These are phyloP conservation scores for Carex sylvatica DNA, from an alignment of 202 grass and related monocot genomes.

Conservation along the genomic window DNA sequence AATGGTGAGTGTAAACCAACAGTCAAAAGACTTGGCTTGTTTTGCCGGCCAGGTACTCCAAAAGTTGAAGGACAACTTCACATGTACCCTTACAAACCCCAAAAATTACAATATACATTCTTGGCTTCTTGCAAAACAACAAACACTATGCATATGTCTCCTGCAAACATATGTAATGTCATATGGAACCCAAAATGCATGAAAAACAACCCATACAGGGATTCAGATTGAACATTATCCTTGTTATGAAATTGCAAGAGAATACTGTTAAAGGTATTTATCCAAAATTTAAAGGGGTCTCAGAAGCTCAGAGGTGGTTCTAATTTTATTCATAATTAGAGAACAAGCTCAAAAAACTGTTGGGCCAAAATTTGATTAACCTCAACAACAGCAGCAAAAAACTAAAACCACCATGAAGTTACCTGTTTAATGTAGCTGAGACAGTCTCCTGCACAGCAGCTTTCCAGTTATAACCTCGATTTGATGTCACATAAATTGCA, in stretches of 20 bases:
- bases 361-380: not conserved
- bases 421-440: constrained; percentile 94
- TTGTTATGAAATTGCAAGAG: not conserved
- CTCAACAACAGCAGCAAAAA: not conserved
- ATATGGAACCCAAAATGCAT: not conserved
- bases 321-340: not conserved
- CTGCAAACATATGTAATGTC: not conserved
- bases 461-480: constrained; percentile 98
- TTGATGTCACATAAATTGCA: constrained; percentile 95
- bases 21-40: not conserved
- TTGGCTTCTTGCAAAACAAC: not conserved
- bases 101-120: not conserved
- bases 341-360: not conserved
- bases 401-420: not conserved
- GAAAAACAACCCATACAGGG: not conserved
- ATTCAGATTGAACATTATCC: not conserved
- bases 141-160: not conserved
- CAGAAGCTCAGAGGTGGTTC: not conserved
- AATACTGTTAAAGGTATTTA: not conserved
- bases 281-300: not conserved
- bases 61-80: not conserved
- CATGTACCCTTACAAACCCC: not conserved
- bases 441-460: constrained; percentile 96
- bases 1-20: not conserved
- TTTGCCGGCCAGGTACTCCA: not conserved